Percentiles rank a stretch among this genome's conserved stretches.
phyloP scores from a whole-genome alignment of 805 yeast genomes.

The Jamesozyma spencerorum region DNA sequence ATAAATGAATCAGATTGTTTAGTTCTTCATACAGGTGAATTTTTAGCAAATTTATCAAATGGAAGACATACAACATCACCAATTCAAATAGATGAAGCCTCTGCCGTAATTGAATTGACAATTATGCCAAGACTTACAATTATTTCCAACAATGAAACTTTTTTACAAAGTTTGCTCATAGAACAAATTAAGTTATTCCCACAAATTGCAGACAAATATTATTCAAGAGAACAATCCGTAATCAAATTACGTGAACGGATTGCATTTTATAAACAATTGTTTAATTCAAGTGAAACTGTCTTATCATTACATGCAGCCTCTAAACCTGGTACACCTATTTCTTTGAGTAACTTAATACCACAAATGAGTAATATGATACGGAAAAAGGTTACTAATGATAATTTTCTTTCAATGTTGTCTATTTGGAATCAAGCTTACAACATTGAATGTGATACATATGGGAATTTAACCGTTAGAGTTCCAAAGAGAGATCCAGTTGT shows the following conservation, averaged over 20 bases:
- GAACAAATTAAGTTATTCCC: constrained; percentile 24
- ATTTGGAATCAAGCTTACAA: constrained; percentile 26
- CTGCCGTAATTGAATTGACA: constrained; percentile 9
- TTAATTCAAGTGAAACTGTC: constrained; percentile 21
- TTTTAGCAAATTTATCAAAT: constrained; percentile 14
- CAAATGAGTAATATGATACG: constrained; percentile 25
- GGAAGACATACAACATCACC: constrained; percentile 21
- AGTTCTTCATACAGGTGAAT: constrained; percentile 22
- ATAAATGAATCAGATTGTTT: constrained; percentile 23
- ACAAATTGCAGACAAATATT: constrained; percentile 14
- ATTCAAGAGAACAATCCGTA: constrained; percentile 14
- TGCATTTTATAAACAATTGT: constrained; percentile 17
- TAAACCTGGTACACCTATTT: constrained; percentile 13
- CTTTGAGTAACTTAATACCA: constrained; percentile 19
- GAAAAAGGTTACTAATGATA: constrained; percentile 18
- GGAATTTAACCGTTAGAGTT: constrained; percentile 17
- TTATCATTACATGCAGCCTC: constrained; percentile 24
- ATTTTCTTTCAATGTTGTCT: constrained; percentile 20
- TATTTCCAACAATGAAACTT: too few species aligned
- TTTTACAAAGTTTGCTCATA: constrained; percentile 15
- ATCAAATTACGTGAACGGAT: constrained; percentile 12
- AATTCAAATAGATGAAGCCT: constrained; percentile 13
- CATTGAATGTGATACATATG: constrained; percentile 16
- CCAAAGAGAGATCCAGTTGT: constrained; percentile 14
- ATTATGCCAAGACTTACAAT: constrained; percentile 11